Conservation (phyloP, 1,284 basidiomycete genomes). For the Papiliotrema flavescens region DNA sequence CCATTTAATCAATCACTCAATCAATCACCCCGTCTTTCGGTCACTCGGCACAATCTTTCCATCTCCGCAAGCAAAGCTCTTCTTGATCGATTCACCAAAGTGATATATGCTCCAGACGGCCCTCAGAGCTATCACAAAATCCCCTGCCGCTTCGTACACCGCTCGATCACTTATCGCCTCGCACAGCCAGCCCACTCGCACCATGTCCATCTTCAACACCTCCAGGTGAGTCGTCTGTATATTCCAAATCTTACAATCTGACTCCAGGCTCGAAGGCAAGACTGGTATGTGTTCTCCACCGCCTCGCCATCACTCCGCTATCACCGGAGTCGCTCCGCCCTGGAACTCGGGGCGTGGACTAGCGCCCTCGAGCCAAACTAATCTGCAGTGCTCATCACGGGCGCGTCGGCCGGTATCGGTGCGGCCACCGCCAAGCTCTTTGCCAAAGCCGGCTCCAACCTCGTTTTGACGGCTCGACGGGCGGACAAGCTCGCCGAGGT, state of each 20-base stretch:
- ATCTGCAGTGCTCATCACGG: conserved; percentile 40
- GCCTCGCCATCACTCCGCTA: neutral
- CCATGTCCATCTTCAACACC: conserved; percentile 29
- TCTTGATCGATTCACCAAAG: too few relatives aligned
- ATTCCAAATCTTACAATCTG: conserved; percentile 1
- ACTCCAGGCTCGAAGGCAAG: conserved; percentile 28
- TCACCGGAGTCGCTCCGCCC: neutral
- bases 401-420: conserved; percentile 44
- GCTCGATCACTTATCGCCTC: neutral
- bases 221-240: conserved; percentile 14
- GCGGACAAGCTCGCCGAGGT: conserved; percentile 33
- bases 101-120: neutral
- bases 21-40: too few relatives aligned
- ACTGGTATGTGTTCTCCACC: conserved; percentile 19
- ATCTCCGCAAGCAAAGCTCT: too few relatives aligned
- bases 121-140: neutral
- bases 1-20: too few relatives aligned
- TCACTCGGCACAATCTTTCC: too few relatives aligned
- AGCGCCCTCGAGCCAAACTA: neutral
- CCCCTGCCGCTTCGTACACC: neutral
- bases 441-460: conserved; percentile 37
- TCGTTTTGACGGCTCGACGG: conserved; percentile 41
- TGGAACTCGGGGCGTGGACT: too few relatives aligned
- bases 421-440: conserved; percentile 43
- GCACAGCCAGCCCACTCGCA: conserved; percentile 1